phyloP scores from a whole-genome alignment of 2,329 filamentous ascomycete genomes.

The Massarina eburnea region DNA sequence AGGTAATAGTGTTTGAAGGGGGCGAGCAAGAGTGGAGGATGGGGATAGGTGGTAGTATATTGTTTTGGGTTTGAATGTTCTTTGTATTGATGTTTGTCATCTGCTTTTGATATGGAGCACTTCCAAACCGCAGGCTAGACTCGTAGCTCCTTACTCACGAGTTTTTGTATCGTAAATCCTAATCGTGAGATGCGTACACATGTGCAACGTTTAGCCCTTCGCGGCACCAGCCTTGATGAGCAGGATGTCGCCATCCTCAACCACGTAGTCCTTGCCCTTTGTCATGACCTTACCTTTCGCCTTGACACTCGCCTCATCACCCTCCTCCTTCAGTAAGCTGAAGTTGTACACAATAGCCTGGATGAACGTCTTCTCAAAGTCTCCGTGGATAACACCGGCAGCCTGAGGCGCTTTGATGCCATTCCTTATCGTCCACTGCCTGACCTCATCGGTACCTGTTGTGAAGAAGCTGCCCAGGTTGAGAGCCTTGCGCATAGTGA shows the following conservation, averaged over 20 bases:
- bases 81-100: neutral
- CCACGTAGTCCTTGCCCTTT: constrained; percentile 96
- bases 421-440: constrained; percentile 96
- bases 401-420: constrained; percentile 97
- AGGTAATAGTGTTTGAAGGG: no score
- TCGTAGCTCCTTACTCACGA: neutral
- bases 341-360: constrained; percentile 96
- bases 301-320: constrained; percentile 86
- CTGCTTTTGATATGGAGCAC: constrained; percentile 1
- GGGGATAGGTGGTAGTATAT: no score
- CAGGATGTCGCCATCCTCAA: constrained; percentile 79
- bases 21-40: no score
- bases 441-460: constrained; percentile 89
- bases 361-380: constrained; percentile 99
- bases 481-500: constrained; percentile 88
- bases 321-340: constrained; percentile 75
- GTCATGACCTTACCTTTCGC: constrained; percentile 96
- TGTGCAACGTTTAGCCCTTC: constrained; percentile 49
- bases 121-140: neutral
- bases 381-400: constrained; percentile 95
- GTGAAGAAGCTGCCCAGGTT: constrained; percentile 97
- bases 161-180: neutral
- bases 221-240: constrained; percentile 89
- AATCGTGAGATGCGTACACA: neutral
- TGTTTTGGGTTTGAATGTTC: no score